phyloP scores from a whole-genome alignment of 768 basidiomycete genomes.

The Goffeauzyma gilvescens region DNA sequence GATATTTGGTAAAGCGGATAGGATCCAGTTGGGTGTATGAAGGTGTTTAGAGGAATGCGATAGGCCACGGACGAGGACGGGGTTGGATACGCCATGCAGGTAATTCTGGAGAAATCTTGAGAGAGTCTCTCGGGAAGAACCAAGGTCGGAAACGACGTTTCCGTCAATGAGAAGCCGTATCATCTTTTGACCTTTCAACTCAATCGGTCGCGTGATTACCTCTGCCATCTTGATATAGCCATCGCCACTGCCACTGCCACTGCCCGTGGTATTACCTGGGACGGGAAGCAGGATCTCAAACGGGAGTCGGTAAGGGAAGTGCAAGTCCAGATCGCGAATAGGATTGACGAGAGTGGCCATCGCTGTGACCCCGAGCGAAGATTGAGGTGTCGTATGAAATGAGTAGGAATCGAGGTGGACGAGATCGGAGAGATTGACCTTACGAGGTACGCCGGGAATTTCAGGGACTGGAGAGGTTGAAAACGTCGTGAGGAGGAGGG shows the following conservation, averaged over 20 bases:
- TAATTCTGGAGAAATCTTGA: conserved; percentile 25
- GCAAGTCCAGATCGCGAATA: conserved; percentile 11
- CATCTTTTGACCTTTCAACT: conserved; percentile 7
- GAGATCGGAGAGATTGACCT: conserved; percentile 21
- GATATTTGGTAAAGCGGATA: conserved; percentile 14
- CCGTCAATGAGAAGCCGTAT: conserved; percentile 11
- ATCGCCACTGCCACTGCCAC: background rate
- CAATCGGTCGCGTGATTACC: conserved; percentile 24
- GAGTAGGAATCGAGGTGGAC: conserved; percentile 21
- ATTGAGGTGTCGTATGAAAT: conserved; percentile 10
- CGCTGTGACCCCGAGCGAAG: conserved; percentile 9
- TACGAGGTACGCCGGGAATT: conserved; percentile 13
- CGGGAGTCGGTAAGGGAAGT: conserved; percentile 20
- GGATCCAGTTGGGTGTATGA: conserved; percentile 19
- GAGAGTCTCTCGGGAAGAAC: background rate
- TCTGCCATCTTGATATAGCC: conserved; percentile 17
- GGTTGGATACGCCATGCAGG: conserved; percentile 23
- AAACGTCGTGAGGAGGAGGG: background rate
- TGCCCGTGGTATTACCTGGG: background rate
- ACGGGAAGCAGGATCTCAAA: conserved; percentile 21
- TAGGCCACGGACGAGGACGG: conserved; percentile 22
- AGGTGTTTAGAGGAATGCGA: conserved; percentile 1
- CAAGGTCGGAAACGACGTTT: conserved; percentile 13
- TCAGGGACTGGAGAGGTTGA: conserved; percentile 1
- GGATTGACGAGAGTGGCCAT: conserved; percentile 22